Conservation (phyloP, 345 rosid species). For the Salix brachista region DNA sequence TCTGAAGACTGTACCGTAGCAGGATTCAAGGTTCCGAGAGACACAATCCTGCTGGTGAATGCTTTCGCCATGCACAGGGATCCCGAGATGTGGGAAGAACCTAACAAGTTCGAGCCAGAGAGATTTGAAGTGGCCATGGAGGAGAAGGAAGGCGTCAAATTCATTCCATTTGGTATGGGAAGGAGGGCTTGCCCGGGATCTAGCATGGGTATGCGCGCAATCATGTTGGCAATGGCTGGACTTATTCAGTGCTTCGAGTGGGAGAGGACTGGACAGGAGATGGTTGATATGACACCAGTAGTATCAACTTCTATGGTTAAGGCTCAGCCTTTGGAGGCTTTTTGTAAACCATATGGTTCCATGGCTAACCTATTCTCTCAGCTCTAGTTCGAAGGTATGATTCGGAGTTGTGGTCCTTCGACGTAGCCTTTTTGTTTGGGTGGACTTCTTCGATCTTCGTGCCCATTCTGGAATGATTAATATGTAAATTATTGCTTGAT, state of each 20-base stretch:
- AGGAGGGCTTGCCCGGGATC: constrained; percentile 30
- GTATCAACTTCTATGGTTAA: constrained; percentile 22
- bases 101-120: constrained; percentile 31
- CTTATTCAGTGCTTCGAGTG: constrained; percentile 35
- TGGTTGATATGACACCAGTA: constrained; percentile 19
- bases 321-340: constrained; percentile 27
- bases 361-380: too few relatives aligned
- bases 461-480: too few relatives aligned
- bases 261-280: constrained; percentile 7
- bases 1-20: constrained; percentile 14
- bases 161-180: constrained; percentile 32
- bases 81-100: constrained; percentile 29
- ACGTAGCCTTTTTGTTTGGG: too few relatives aligned
- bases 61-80: constrained; percentile 29
- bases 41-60: constrained; percentile 24
- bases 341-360: constrained; percentile 14
- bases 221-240: constrained; percentile 24
- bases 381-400: too few relatives aligned
- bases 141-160: constrained; percentile 15
- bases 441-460: too few relatives aligned
- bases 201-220: constrained; percentile 15
- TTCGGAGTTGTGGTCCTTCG: too few relatives aligned
- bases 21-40: constrained; percentile 24
- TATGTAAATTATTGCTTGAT: too few relatives aligned
- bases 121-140: constrained; percentile 23